Base-by-base conservation (phyloP, 495 filamentous ascomycete genomes). In the Talaromyces trachyspermus region DNA sequence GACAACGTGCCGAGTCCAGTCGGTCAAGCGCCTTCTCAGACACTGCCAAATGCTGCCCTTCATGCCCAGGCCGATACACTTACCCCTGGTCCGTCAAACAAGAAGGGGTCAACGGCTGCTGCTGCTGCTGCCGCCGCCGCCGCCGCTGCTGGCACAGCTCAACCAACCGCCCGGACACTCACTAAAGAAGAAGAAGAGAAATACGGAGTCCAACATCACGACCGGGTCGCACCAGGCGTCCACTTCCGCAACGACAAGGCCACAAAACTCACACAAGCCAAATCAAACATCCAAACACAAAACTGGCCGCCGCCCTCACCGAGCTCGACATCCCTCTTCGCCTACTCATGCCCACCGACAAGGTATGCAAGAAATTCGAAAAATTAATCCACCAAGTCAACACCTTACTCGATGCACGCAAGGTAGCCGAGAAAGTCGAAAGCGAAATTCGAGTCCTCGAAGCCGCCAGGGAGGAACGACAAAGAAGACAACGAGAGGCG, bases 201-300 rank as follows among this genome's bases (percentile, higher is more conserved):
- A 12, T 97, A 88, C 58, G 92, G 90, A 38, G 82, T 96, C 1
- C 75, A 82, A 8, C 85, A 86, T 52, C 88, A 92, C 56, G 94
- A 98, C 25, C 88, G 89, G 0, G 73, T 95, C 19, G 78, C 85
- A 14, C 71, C 73, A 26, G 72, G 84, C 43, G 68, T 88, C 55
- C 64, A 87, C 20, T 96, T 95, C 78, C 84, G 88, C 26, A 83
- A 84, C 52, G 89, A 96, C 56, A 83, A 79, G 55, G 79, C 91
- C 48, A 82, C 80, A 54, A 91, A 92, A 62, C 75, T 89, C 24
- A 82, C 86, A 40, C 81, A 84, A 50, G 86, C 85, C 42, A 96
- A 96, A 64, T 84, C 78, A 17, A 81, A 84, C 37, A 79, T 86
- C 11, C 88, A 94, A 60, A 86, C 88, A 26, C 70, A 79, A 53